A percentile compares a stretch with the other conserved stretches of the same genome.
These are phyloP conservation scores for Eutrema heterophyllum DNA, from an alignment of 345 rosid genomes.

Conservation along the genomic window DNA sequence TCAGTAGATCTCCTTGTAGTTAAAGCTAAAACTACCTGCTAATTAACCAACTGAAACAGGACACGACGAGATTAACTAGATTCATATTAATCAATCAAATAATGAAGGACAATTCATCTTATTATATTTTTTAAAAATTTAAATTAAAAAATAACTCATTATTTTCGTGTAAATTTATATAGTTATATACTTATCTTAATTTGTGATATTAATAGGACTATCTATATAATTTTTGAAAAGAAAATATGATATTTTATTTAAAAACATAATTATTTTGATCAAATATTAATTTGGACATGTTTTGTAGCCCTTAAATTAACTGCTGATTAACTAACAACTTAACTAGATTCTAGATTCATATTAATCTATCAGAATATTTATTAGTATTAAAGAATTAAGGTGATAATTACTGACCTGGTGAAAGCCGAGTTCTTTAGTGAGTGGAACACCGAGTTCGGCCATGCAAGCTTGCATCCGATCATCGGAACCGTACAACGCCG, in stretches of 20 bases:
- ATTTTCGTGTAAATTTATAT: neutral
- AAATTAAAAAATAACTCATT: neutral
- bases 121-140: neutral
- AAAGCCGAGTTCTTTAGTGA: slow-evolving; percentile 93
- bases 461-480: slow-evolving; percentile 99
- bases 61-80: neutral
- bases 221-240: neutral
- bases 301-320: neutral
- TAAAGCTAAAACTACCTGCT: neutral
- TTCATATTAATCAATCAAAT: neutral
- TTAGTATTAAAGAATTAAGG: neutral
- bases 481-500: slow-evolving; percentile 96
- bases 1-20: neutral
- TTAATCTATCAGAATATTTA: slow-evolving; percentile 3
- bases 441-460: slow-evolving; percentile 99
- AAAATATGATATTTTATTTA: too few species aligned
- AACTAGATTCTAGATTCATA: slow-evolving; percentile 2
- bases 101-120: neutral
- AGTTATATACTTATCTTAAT: too few species aligned
- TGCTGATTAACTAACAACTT: neutral
- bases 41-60: neutral
- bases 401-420: slow-evolving; percentile 69
- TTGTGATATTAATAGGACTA: neutral
- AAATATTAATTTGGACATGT: neutral
- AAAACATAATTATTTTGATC: neutral